Base-by-base conservation (phyloP, 257 asterid species). In the Avicennia marina region DNA sequence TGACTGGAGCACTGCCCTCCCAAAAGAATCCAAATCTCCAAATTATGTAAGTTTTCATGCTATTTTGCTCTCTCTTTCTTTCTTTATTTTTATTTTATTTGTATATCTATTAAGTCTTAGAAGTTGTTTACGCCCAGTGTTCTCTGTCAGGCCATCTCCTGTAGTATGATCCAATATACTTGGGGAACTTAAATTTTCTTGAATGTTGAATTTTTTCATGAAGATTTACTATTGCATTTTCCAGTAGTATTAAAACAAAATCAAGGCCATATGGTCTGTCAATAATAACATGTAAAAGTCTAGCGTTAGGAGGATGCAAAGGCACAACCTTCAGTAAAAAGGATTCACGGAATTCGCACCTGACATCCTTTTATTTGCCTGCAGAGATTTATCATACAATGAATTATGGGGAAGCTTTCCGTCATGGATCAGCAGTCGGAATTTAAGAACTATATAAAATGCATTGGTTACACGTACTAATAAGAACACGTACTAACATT, bases 381-480 rank as follows among this genome's bases (percentile, higher is more conserved):
- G 70, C 75, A 89, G 95, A 63, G 95, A 89, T 70, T 69, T 89
- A 53, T 81, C 94, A 32, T 89, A 81, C 86, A 89, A 89, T 36
- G 81, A 64, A 56, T 64, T 89, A 54, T 72, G 89, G 1, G 94
- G 97, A 64, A 72, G 73, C 60, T 70, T 89, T 45, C 97, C 97
- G 26, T 58, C 95, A 53, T 89, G 97, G 95, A 48, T 76, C 60
- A 47, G 66, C 63, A 66, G 27, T 26, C 66, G 11, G 64, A 75
- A 63, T 75, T 50, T 84, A 50, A n/a, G n/a, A n/a, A n/a, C n/a
- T n/a, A n/a, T n/a, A n/a, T n/a, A n/a, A n/a, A n/a, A n/a, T n/a
- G n/a, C n/a, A n/a, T n/a, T n/a, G n/a, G n/a, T n/a, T n/a, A n/a
- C n/a, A n/a, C n/a, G n/a, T n/a, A n/a, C n/a, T n/a, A n/a, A n/a